Base-by-base conservation (phyloP, 225 moss, liverwort and hornwort genomes). In the Marchantia polymorpha region DNA sequence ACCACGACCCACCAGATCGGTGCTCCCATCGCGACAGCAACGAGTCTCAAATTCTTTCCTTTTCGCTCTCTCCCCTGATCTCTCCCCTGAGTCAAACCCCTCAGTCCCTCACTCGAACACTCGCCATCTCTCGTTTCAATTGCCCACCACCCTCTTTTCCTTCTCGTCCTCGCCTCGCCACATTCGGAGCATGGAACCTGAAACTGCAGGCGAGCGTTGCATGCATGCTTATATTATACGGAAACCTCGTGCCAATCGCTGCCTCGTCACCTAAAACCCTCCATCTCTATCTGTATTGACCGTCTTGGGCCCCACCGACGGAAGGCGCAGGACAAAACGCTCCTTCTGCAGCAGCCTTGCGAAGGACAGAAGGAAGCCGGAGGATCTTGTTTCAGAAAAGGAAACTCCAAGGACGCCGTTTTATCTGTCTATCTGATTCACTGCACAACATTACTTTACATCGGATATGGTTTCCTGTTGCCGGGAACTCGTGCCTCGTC, bases 21-120 rank as follows among this genome's bases (percentile, higher is more conserved):
- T 64, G 64, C 64, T 77, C n/a, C 77, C 77, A 77, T 77, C 54
- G 27, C 54, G 10, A 71, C 15, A 63, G 23, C 23, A 17, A 22
- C n/a, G 14, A 9, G 0, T 17, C 10, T 54, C 27, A 25, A 6
- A 12, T 17, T 53, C 12, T 52, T 72, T 23, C 26, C 73, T 70
- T 29, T 27, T 73, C 53, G 23, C 52, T 10, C 25, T 4, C 26
- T 73, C 27, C 26, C 23, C 26, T 54, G 12, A 71, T 71, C 51
- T 23, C 49, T 50, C n/a, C 49, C 0, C 39, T 39, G 39, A 39
- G 39, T 39, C 39, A 39, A 39, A 39, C 5, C 39, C 39, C 39
- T 39, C 39, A 39, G 39, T 39, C 39, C 2, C 39, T 39, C 39
- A 39, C 39, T 39, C 39, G 39, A 39, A 39, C 39, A 5, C 39